phyloP scores from a whole-genome alignment of 2,329 filamentous ascomycete species.

The Phyllosticta ampelicida region DNA sequence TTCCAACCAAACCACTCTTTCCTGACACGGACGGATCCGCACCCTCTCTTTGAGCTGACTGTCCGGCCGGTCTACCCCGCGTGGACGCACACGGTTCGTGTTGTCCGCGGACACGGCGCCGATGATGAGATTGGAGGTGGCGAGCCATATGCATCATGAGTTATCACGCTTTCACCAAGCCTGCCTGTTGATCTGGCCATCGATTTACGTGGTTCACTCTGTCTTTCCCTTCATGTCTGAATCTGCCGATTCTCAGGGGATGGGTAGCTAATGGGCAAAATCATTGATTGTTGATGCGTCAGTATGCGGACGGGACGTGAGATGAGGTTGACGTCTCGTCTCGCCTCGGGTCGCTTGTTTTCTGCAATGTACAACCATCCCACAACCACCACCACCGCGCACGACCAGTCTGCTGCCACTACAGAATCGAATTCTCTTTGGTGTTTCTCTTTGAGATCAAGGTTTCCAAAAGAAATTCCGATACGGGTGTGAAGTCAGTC shows the following conservation, averaged over 20 bases:
- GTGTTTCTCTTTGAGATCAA: not conserved
- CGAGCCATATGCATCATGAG: constrained; percentile 22
- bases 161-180: constrained; percentile 14
- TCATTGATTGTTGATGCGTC: not conserved
- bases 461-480: not conserved
- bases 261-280: not conserved
- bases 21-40: constrained; percentile 14
- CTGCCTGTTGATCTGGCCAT: constrained; percentile 9
- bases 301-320: not conserved
- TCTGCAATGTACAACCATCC: not conserved
- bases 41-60: constrained; percentile 20
- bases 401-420: not conserved
- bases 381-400: not conserved
- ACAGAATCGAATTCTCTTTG: not conserved
- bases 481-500: not conserved
- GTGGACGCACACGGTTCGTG: constrained; percentile 14
- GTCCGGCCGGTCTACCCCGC: constrained; percentile 24
- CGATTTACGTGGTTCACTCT: constrained; percentile 17
- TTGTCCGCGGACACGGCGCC: constrained; percentile 17
- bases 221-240: not conserved
- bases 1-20: not conserved
- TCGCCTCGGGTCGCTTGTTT: not conserved
- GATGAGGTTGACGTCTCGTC: not conserved
- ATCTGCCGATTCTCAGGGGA: not conserved
- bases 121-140: constrained; percentile 21